Percentiles rank a stretch among this genome's conserved stretches.
Evolutionary conservation across 768 basidiomycete species (phyloP).

Genomic region (Paxillus rubicundulus): DNA sequence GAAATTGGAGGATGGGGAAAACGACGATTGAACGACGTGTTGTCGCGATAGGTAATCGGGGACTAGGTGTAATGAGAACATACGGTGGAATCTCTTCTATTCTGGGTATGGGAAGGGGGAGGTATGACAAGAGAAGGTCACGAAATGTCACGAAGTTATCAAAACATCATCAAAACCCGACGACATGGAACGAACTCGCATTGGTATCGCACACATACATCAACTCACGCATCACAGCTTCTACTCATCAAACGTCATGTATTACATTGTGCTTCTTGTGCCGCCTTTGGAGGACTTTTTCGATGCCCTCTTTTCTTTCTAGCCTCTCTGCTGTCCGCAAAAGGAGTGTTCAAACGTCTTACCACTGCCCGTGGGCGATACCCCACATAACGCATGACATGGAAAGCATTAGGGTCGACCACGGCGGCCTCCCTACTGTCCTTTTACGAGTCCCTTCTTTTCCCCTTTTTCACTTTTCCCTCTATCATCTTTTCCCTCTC

Average conservation of each 20-base stretch:
- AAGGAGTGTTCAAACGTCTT: background rate
- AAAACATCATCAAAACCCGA: background rate
- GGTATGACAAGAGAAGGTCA: background rate
- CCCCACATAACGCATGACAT: background rate
- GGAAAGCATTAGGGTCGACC: background rate
- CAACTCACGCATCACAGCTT: background rate
- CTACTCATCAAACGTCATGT: background rate
- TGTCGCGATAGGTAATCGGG: background rate
- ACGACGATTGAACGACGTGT: conserved; percentile 16
- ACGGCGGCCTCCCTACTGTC: background rate
- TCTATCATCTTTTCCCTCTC: too few relatives aligned
- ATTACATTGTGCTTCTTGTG: background rate
- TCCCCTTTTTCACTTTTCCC: background rate
- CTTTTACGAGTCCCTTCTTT: background rate
- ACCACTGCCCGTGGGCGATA: background rate
- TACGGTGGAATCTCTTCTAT: background rate
- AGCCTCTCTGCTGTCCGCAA: background rate
- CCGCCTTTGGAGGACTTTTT: background rate
- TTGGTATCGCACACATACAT: background rate
- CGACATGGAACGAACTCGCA: too few relatives aligned
- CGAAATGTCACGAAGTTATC: background rate
- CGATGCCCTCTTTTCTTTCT: background rate
- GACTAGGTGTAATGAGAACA: background rate
- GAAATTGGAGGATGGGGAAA: conserved; percentile 28
- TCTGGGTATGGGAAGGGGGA: background rate